Conservation (phyloP, 805 yeast genomes). For the Candida cerambycidarum region DNA sequence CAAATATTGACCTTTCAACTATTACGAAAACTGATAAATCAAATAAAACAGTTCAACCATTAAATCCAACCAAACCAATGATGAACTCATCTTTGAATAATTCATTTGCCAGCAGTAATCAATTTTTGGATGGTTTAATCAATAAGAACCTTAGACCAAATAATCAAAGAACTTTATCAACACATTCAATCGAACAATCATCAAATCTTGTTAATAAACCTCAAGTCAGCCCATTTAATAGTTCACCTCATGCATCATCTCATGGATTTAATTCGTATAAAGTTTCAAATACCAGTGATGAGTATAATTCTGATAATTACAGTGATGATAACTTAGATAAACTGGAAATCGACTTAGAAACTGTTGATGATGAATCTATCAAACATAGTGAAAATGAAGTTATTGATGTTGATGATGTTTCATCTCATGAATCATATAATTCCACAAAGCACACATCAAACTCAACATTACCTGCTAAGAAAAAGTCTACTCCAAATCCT, state of each 20-base stretch:
- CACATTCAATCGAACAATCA: constrained; percentile 10
- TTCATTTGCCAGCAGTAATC: constrained; percentile 11
- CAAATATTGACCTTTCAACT: constrained; percentile 4
- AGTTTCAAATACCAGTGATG: constrained; percentile 25
- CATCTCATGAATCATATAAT: constrained; percentile 15
- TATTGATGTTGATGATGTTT: constrained; percentile 20
- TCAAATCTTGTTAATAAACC: constrained; percentile 2
- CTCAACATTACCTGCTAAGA: constrained; percentile 8
- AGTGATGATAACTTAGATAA: constrained; percentile 11
- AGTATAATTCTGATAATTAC: constrained; percentile 14
- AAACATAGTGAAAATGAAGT: constrained; percentile 22
- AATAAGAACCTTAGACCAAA: constrained; percentile 14
- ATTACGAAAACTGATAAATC: constrained; percentile 3
- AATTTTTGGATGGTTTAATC: constrained; percentile 11
- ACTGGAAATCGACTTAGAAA: constrained; percentile 12
- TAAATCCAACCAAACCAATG: constrained; percentile 10
- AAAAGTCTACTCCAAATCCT: constrained; percentile 1
- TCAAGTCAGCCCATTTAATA: constrained; percentile 11
- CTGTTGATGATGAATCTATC: constrained; percentile 13
- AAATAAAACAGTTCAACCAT: background rate
- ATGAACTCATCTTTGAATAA: constrained; percentile 5
- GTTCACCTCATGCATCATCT: constrained; percentile 8
- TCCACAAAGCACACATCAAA: constrained; percentile 12
- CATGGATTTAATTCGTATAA: constrained; percentile 7
- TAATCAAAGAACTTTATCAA: constrained; percentile 14